Base-by-base conservation (phyloP, 805 yeast genomes). In the Barnettozyma californica region DNA sequence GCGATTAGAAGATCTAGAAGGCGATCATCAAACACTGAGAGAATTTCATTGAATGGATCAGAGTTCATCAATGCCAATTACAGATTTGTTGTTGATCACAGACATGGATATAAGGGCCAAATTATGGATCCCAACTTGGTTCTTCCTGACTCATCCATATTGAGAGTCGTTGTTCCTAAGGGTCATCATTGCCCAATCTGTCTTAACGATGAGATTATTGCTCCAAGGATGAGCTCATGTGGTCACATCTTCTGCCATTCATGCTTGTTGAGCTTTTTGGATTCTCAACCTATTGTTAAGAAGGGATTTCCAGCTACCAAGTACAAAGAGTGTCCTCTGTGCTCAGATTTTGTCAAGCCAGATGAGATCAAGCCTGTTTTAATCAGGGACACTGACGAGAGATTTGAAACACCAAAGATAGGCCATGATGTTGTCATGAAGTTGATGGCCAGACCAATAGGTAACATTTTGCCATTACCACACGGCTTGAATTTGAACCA, bases 161-260 rank as follows among this genome's bases (percentile, higher is more conserved):
- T 84, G 29, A 71, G 96, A 43, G 88, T 92, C 6, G 63, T 89
- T n/a, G 83, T 81, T 1, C 84, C 92, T 13, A 78, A 76, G 51
- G 83, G 84, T 1, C 84, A 84, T 55, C 81, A 83, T 35, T 94
- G 99, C 62, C 98, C 99, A 0, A 92, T 94, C 25, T 94, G 99
- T 64, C 70, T 94, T 13, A 76, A 83, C 29, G 95, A 88, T 44
- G 83, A 81, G 13, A 87, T 94, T 13, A 78, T 86, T 16, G 97
- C 97, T 0, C 97, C 99, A 2, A 72, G 98, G 47, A 95, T 94
- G 98, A 82, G 89, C 26, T 76, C 82, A 11, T 94, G 99, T 69
- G 99, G 99, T 5, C 99, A 94, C 62, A 76, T 90, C 14, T 80
- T 94, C 60, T 94, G 99, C 62, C 74, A 80, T 47, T 80, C 90